Base-by-base conservation (phyloP, 768 basidiomycete species). In the Mycena olivaceomarginata region DNA sequence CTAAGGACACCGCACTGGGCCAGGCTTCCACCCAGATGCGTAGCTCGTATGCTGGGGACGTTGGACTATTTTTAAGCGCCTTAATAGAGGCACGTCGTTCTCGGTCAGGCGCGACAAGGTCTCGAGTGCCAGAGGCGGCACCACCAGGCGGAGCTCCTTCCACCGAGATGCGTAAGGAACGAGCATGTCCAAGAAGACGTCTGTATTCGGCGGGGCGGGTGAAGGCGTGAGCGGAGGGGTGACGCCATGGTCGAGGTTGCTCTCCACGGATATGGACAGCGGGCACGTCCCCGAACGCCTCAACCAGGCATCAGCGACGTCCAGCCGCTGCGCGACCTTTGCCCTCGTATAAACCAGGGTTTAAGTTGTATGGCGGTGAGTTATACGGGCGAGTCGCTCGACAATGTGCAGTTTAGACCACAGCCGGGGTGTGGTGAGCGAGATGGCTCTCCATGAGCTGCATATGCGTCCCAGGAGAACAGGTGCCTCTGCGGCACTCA, bases 391-490 rank as follows among this genome's bases (percentile, higher is more conserved):
- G 41, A 0, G 51, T 56, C 3, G 70, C 59, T 77, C 76, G 6
- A 60, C 68, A 31, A 80, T 69, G 46, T 80, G 77, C 7, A 81
- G 59, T 7, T 60, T 57, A 20, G 80, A 75, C 85, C 85, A 85
- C 1, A 85, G 76, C 13, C 70, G 75, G n/a, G 85, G 84, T 0
- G 84, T 82, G 11, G 80, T 65, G 4, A 77, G 76, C 2, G 79
- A 76, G 7, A 84, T 67, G 7, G 70, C 67, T 16, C 85, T 80
- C 85, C 85, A 85, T 0, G 78, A 40, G 56, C 81, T 80, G 48
- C 85, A 85, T 13, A 85, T 82, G 0, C 84, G 82, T 1, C 82
- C 85, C 6, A 85, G 81, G 15, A 84, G 45, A 37, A 85, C 39
- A 0, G 84, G 85, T 0, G 82, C 81, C 22, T 79, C 77, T 70